Evolutionary conservation across 352 stramenopile genomes (phyloP).

Genomic region (Saprolegnia diclina): DNA sequence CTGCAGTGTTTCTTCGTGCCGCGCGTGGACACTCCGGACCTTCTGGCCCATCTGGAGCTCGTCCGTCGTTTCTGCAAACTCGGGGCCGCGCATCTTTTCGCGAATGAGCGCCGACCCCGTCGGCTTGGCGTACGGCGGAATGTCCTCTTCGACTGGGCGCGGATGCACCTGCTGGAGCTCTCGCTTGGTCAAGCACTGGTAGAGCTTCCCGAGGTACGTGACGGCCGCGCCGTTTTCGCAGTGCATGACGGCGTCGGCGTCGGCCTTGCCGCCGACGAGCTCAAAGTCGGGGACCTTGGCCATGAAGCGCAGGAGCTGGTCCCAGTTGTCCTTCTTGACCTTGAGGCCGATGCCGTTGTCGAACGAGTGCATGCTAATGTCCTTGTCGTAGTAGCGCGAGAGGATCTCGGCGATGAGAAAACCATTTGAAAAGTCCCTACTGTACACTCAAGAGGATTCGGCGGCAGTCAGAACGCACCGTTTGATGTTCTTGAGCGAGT

Average conservation of each 20-base stretch:
- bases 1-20: constrained; percentile 78
- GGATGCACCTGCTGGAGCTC: constrained; percentile 49
- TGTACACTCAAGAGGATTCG: not conserved
- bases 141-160: constrained; percentile 37
- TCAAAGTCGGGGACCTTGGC: constrained; percentile 65
- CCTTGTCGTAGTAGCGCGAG: constrained; percentile 89
- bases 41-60: constrained; percentile 62
- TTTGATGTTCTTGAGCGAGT: constrained; percentile 93
- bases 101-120: constrained; percentile 79
- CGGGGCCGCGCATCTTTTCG: constrained; percentile 69
- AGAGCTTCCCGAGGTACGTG: constrained; percentile 80
- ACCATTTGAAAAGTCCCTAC: constrained; percentile 83
- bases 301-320: constrained; percentile 81
- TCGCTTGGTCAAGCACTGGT: constrained; percentile 87
- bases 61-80: constrained; percentile 66
- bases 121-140: constrained; percentile 76
- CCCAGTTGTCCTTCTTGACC: constrained; percentile 90
- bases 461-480: constrained; percentile 34
- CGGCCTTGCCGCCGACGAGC: constrained; percentile 38
- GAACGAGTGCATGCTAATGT: constrained; percentile 90
- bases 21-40: constrained; percentile 50
- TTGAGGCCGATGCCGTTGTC: constrained; percentile 89
- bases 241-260: constrained; percentile 84
- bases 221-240: constrained; percentile 85
- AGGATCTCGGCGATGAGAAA: constrained; percentile 90